Evolutionary conservation across 139 green algal species (phyloP).

Genomic region (Yamagishiella unicocca): DNA sequence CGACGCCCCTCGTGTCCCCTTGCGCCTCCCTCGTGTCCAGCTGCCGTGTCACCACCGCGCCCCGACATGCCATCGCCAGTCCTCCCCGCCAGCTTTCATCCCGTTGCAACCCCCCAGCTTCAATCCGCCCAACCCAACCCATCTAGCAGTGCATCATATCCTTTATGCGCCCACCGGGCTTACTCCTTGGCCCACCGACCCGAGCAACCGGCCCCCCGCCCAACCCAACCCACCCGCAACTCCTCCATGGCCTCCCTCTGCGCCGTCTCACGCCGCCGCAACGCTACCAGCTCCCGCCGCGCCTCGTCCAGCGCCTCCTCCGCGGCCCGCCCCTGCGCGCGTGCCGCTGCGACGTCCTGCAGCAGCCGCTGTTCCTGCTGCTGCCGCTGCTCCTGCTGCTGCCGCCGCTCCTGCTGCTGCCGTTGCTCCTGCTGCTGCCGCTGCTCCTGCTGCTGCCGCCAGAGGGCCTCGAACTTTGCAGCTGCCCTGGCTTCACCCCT

Average conservation of each 20-base stretch:
- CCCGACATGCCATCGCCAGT: too few relatives aligned
- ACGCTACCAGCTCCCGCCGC: neutral
- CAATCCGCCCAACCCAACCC: too few relatives aligned
- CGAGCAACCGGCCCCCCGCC: neutral
- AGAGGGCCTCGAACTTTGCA: too few relatives aligned
- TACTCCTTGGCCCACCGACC: neutral
- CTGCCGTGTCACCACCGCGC: too few relatives aligned
- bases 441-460: neutral
- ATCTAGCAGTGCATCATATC: too few relatives aligned
- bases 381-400: neutral
- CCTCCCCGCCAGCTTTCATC: too few relatives aligned
- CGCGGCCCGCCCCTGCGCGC: neutral
- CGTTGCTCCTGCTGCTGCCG: neutral
- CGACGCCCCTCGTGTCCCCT: too few relatives aligned
- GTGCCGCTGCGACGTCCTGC: neutral
- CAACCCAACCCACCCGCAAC: neutral
- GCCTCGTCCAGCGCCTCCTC: neutral
- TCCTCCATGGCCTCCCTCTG: conserved; percentile 14
- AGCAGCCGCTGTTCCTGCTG: neutral
- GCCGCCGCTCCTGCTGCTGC: neutral
- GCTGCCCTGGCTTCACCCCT: neutral
- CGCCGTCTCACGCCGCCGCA: conserved; percentile 12
- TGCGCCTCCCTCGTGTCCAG: too few relatives aligned
- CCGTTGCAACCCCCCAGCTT: too few relatives aligned
- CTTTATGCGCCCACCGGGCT: too few relatives aligned